phyloP scores from a whole-genome alignment of 2,329 filamentous ascomycete species.

The Myriosclerotinia curreyana region DNA sequence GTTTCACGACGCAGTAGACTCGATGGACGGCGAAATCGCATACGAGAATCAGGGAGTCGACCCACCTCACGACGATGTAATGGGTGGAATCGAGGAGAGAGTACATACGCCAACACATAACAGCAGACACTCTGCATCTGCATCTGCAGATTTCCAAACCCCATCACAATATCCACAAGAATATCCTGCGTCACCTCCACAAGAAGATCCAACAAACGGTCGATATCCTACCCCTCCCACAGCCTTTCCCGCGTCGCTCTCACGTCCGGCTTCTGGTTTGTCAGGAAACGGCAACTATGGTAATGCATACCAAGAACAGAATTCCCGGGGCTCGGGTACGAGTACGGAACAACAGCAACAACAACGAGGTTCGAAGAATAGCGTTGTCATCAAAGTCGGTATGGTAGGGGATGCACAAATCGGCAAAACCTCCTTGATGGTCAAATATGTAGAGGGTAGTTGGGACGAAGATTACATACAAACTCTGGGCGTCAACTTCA shows the following conservation, averaged over 20 bases:
- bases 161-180: slow-evolving; percentile 35
- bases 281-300: slow-evolving; percentile 38
- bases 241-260: slow-evolving; percentile 37
- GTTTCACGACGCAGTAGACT: slow-evolving; percentile 52
- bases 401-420: slow-evolving; percentile 99
- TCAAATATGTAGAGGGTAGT: slow-evolving; percentile 98
- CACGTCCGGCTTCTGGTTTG: slow-evolving; percentile 39
- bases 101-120: slow-evolving; percentile 36
- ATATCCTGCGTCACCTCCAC: slow-evolving; percentile 33
- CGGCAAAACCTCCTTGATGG: slow-evolving; percentile 98
- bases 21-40: slow-evolving; percentile 49
- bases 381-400: slow-evolving; percentile 97
- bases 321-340: slow-evolving; percentile 32
- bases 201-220: slow-evolving; percentile 33
- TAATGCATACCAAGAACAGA: slow-evolving; percentile 38
- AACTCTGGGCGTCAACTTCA: slow-evolving; percentile 97
- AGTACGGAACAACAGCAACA: slow-evolving; percentile 24
- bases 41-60: slow-evolving; percentile 37
- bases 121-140: slow-evolving; percentile 37
- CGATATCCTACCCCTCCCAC: slow-evolving; percentile 39
- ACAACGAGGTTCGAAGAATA: slow-evolving; percentile 48
- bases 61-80: slow-evolving; percentile 33
- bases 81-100: slow-evolving; percentile 36
- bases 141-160: slow-evolving; percentile 39
- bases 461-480: slow-evolving; percentile 99